Evolutionary conservation across 208 protist species (phyloP).

Genomic region (Strigomonas galati): DNA sequence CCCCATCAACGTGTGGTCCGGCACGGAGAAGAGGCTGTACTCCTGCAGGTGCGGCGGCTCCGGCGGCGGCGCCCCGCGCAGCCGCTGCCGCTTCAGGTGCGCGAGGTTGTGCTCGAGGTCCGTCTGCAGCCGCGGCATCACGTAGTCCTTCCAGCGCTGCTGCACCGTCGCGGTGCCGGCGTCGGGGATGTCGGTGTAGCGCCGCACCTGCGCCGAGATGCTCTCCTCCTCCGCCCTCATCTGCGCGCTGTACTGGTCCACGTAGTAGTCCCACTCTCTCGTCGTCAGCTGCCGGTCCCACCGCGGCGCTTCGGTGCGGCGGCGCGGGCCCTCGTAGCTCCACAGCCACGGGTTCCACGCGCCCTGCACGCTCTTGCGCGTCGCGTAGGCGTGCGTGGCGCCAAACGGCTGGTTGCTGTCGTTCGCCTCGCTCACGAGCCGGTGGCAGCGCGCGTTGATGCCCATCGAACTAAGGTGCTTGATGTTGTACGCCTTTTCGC

Average conservation of each 20-base stretch:
- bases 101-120: slow-evolving; percentile 73
- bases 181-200: slow-evolving; percentile 56
- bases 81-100: slow-evolving; percentile 62
- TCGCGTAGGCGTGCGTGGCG: slow-evolving; percentile 53
- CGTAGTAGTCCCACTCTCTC: slow-evolving; percentile 79
- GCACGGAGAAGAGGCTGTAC: slow-evolving; percentile 77
- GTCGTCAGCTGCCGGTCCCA: slow-evolving; percentile 76
- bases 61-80: slow-evolving; percentile 21
- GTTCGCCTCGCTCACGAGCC: slow-evolving; percentile 77
- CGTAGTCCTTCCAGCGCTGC: slow-evolving; percentile 69
- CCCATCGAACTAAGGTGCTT: slow-evolving; percentile 67
- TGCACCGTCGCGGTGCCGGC: slow-evolving; percentile 58
- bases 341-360: slow-evolving; percentile 84
- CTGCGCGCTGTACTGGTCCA: slow-evolving; percentile 67
- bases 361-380: slow-evolving; percentile 72
- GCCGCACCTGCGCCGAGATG: slow-evolving; percentile 42
- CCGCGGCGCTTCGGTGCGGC: slow-evolving; percentile 26
- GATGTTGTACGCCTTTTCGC: slow-evolving; percentile 55
- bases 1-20: slow-evolving; percentile 60
- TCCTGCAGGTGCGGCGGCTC: slow-evolving; percentile 40
- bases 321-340: slow-evolving; percentile 52
- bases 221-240: slow-evolving; percentile 76
- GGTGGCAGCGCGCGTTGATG: slow-evolving; percentile 63
- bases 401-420: slow-evolving; percentile 64
- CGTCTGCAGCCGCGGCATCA: slow-evolving; percentile 70